Evolutionary conservation across 164 flowering plant species (phyloP), one percentile per base, ranked within the genome.

Genomic region (Dillenia turbinata): DNA sequence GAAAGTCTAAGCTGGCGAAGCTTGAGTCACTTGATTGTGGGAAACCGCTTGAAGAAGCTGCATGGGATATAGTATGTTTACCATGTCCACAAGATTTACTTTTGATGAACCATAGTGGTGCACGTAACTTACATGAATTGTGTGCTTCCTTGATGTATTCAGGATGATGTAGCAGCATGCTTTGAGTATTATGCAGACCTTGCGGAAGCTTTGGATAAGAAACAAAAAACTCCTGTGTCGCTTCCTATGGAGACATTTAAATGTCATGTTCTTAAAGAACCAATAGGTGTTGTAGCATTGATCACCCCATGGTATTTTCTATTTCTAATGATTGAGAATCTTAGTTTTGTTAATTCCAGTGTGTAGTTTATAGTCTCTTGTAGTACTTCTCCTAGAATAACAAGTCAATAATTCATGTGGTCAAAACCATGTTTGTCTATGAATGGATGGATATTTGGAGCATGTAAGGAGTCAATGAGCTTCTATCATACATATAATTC

Each of bases 141-240:
- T 59, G 10, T 53, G 16, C 53, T 62, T 63, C 54, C 63, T 68
- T 17, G 14, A 71, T 22, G 75, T 50, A 49, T 77, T 56, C 78
- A 92, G 99, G 97, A 95, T 75, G 99, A 95, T 81, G 99, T 95
- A 73, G 92, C 92, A 68, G 85, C 79, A 58, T 95, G 99, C 70
- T 95, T 92, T 67, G 97, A 95, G 69, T 95, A 88, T 74, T 84
- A 83, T 74, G 99, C 97, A 1, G 97, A 81, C 54, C 92, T 88
- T 67, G 99, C 96, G 57, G 97, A 95, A 78, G 89, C 77, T 49
- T 81, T 92, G 72, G 99, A 95, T 77, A 68, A 80, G 40, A 82
- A 92, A 77, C 86, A 89, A 70, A 88, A 84, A 71, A 77, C 85
- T 66, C 88, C 92, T 47, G 56, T 95, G 63, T 57, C 86, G 63